Evolutionary conservation across 352 stramenopile species (phyloP), one percentile per base, ranked within the genome.

Genomic region (Globisporangium middletonii): DNA sequence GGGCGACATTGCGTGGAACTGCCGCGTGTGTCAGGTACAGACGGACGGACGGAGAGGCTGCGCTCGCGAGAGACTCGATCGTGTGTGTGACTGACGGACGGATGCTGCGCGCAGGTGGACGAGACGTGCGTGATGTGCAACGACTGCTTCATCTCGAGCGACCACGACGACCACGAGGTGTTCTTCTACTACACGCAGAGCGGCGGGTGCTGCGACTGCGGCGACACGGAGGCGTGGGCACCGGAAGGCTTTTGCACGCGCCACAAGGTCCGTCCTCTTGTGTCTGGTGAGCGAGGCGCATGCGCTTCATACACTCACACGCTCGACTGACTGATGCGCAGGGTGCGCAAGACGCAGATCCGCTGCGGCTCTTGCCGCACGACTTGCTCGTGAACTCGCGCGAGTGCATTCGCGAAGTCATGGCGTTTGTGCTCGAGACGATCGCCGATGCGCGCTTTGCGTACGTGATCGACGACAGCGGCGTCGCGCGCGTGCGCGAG

Each of bases 1-100:
- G 1, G 97, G 97, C 48, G 96, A 99, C 65, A 99, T 99, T 64
- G 96, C 97, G 23, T 99, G 96, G 93, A 97, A 98, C 61, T 98
- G 93, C 74, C 90, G 91, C 62, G 90, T 92, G 57, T 93, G 85
- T 60, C 82, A 92, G 69, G 73, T 86, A 51, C 28, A 35, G 11
- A 23, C 23, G 23, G 23, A 23, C 23, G 23, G 23, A 23, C 23
- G 23, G 23, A 23, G 23, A 23, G 23, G 23, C 23, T 23, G 23
- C 23, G 23, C 23, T 35, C 26, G 42, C 16, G 15, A 48, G 43
- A 27, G 44, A 49, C 7, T 38, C 33, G n/a, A 52, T 13, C 2
- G 12, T 44, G 16, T 35, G 53, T 11, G 35, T 41, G 42, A 16
- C 13, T 27, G 16, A 23, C 23, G 23, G 23, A 23, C 23, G 23